phyloP scores from a whole-genome alignment of 805 yeast genomes.

The Pichia gijzeniarum region DNA sequence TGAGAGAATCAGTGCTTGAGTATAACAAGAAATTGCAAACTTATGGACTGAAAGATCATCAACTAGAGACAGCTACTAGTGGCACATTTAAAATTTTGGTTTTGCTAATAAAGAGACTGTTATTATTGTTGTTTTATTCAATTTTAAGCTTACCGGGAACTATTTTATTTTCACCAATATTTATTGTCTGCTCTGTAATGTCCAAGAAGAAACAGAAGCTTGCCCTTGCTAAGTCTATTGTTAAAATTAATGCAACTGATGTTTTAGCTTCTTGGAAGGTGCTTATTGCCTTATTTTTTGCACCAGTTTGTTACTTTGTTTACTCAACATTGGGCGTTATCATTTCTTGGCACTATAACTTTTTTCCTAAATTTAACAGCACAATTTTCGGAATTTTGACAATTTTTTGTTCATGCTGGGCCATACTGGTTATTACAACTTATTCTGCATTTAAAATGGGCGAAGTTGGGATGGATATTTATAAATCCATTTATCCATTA shows the following conservation, averaged over 20 bases:
- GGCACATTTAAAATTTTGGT: slow-evolving; percentile 44
- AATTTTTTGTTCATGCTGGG: slow-evolving; percentile 47
- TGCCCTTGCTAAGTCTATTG: slow-evolving; percentile 82
- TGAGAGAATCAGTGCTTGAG: slow-evolving; percentile 55
- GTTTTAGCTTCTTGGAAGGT: slow-evolving; percentile 97
- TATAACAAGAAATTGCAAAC: slow-evolving; percentile 63
- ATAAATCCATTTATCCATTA: slow-evolving; percentile 78
- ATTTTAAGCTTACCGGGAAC: slow-evolving; percentile 80
- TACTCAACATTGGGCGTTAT: slow-evolving; percentile 59
- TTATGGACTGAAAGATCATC: slow-evolving; percentile 66
- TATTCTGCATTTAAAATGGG: slow-evolving; percentile 86
- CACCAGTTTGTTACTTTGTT: slow-evolving; percentile 75
- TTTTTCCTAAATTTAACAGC: slow-evolving; percentile 13
- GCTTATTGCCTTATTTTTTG: slow-evolving; percentile 75
- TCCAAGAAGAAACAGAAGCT: slow-evolving; percentile 65
- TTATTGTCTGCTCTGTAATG: slow-evolving; percentile 63
- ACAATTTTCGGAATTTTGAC: slow-evolving; percentile 8
- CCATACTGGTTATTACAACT: slow-evolving; percentile 64
- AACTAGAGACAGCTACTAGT: slow-evolving; percentile 50
- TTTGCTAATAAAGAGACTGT: slow-evolving; percentile 50
- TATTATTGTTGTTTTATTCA: slow-evolving; percentile 48
- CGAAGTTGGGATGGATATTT: slow-evolving; percentile 87
- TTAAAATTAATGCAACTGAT: slow-evolving; percentile 84
- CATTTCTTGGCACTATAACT: slow-evolving; percentile 17
- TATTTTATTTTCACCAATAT: slow-evolving; percentile 81